These are phyloP conservation scores for Moricandia moricandioides DNA, from an alignment of 345 rosid species.

Conservation along the genomic window DNA sequence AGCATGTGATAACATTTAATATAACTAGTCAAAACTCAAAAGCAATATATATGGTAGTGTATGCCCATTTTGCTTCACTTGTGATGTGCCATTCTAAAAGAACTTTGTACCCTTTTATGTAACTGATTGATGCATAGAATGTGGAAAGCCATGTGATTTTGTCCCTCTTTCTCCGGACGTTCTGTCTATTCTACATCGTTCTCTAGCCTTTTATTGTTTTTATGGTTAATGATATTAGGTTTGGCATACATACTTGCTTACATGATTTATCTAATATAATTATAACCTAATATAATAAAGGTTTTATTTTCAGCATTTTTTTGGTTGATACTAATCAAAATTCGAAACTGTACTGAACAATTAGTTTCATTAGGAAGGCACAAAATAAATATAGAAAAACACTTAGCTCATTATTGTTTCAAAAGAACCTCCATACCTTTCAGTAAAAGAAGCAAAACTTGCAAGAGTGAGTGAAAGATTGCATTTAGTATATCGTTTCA, in stretches of 20 bases:
- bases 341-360: not conserved
- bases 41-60: conserved; percentile 13
- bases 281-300: too few species aligned
- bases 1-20: conserved; percentile 19
- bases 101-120: conserved; percentile 1
- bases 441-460: not conserved
- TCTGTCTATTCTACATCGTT: conserved; percentile 2
- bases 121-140: conserved; percentile 27
- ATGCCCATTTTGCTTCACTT: conserved; percentile 34
- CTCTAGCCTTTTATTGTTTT: not conserved
- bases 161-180: conserved; percentile 23
- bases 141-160: conserved; percentile 33
- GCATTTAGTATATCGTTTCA: not conserved
- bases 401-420: not conserved
- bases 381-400: not conserved
- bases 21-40: not conserved
- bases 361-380: not conserved
- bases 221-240: not conserved
- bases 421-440: not conserved
- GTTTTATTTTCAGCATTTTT: too few species aligned
- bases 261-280: not conserved
- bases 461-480: not conserved
- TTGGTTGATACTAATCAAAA: not conserved
- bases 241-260: not conserved
- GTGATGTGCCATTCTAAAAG: conserved; percentile 20